Conservation (phyloP, 2,329 filamentous ascomycete species). For the Thelonectria blattea region DNA sequence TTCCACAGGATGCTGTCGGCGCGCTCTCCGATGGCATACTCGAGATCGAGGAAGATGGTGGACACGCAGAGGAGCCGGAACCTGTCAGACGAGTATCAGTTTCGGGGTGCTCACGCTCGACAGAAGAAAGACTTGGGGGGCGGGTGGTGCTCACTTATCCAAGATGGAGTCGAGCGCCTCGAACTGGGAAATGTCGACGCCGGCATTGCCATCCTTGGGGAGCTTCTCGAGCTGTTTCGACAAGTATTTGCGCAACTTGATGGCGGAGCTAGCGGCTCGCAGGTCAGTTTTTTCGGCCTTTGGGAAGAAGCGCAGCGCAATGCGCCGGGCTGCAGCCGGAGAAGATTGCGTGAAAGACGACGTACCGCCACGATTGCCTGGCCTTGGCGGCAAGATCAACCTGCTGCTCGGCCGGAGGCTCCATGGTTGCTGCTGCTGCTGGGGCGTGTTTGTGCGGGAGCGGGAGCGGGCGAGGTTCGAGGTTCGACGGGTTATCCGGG, state of each 20-base stretch:
- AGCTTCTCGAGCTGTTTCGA: constrained; percentile 52
- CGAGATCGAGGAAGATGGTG: constrained; percentile 74
- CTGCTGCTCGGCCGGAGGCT: constrained; percentile 31
- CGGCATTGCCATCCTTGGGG: constrained; percentile 43
- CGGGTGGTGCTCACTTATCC: constrained; percentile 47
- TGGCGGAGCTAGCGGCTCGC: constrained; percentile 45
- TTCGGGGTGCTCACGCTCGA: not conserved
- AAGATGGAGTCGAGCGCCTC: constrained; percentile 52
- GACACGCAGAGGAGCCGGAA: constrained; percentile 75
- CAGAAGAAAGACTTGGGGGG: not conserved
- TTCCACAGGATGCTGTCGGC: constrained; percentile 80
- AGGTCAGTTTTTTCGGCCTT: constrained; percentile 28
- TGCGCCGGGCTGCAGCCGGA: constrained; percentile 1
- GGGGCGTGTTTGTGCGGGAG: constrained; percentile 8
- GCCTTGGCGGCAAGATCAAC: constrained; percentile 39
- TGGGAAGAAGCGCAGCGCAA: constrained; percentile 20
- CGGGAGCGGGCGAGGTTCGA: constrained; percentile 11
- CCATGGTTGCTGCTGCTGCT: constrained; percentile 26
- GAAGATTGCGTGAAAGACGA: constrained; percentile 12
- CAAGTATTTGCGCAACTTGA: constrained; percentile 52
- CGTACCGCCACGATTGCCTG: constrained; percentile 49
- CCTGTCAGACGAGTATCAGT: constrained; percentile 46
- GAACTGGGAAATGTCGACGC: constrained; percentile 50
- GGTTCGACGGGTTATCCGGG: constrained; percentile 16
- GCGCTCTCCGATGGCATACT: constrained; percentile 65